A percentile compares a stretch with the other conserved stretches of the same genome.
phyloP scores from a whole-genome alignment of 139 green algal genomes.

The Chlorella sp. region DNA sequence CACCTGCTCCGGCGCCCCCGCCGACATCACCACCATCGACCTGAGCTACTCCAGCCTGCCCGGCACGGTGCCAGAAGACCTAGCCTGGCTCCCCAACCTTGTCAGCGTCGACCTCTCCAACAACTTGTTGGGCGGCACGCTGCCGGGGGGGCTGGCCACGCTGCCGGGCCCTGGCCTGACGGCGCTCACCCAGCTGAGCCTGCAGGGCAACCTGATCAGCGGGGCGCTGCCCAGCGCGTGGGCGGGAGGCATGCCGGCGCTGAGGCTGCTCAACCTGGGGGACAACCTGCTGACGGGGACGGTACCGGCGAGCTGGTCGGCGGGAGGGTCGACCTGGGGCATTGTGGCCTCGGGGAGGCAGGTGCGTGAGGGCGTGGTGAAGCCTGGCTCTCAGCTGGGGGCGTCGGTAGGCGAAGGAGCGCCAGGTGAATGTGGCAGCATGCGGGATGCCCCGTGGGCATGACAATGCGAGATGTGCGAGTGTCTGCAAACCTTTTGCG shows the following conservation, averaged over 20 bases:
- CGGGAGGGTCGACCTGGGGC: not conserved
- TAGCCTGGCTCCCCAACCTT: conserved; percentile 9
- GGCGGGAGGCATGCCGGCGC: conserved; percentile 1
- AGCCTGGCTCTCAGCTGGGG: too few relatives aligned
- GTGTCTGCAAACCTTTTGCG: conserved; percentile 3
- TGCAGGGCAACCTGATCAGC: not conserved
- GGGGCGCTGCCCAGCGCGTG: conserved; percentile 3
- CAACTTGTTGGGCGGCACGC: conserved; percentile 8
- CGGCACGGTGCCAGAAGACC: conserved; percentile 9
- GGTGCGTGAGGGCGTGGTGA: too few relatives aligned
- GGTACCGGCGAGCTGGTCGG: conserved; percentile 7
- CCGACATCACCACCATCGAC: not conserved
- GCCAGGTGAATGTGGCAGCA: too few relatives aligned
- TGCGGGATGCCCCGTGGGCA: too few relatives aligned
- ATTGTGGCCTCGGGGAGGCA: not conserved
- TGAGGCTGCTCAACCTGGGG: conserved; percentile 14
- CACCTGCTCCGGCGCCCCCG: not conserved
- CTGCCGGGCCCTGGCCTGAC: conserved; percentile 15
- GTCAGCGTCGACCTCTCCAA: conserved; percentile 10
- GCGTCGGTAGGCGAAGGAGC: not conserved
- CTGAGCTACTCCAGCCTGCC: not conserved
- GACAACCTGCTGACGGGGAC: conserved; percentile 8
- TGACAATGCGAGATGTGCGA: not conserved
- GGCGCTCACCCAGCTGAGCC: not conserved
- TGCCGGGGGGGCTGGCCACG: conserved; percentile 13